A percentile compares a stretch with the other conserved stretches of the same genome.
These are phyloP conservation scores for Poa annua DNA, from an alignment of 176 grass and related monocot species.

Conservation along the genomic window DNA sequence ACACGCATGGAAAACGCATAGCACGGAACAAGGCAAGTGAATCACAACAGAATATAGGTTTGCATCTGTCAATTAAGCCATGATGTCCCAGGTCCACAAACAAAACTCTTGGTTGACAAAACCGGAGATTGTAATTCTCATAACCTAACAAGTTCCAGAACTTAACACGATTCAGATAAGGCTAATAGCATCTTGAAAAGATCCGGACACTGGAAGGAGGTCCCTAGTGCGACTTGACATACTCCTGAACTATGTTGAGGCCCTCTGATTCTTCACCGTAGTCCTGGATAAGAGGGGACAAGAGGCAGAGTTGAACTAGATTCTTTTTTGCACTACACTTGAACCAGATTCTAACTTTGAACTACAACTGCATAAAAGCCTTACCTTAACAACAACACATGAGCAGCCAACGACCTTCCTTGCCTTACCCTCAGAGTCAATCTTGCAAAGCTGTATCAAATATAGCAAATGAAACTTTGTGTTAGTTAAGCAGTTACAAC, in stretches of 20 bases:
- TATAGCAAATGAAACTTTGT: no score
- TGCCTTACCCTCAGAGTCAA: constrained; percentile 83
- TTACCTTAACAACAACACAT: constrained; percentile 81
- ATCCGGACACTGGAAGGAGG: background rate
- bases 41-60: no score
- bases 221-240: constrained; percentile 67
- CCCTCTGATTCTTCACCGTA: constrained; percentile 87
- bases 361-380: constrained; percentile 12
- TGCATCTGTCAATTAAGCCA: no score
- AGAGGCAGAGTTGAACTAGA: background rate
- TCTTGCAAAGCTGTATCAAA: constrained; percentile 60
- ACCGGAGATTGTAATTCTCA: background rate
- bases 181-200: background rate
- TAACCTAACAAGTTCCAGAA: background rate
- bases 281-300: constrained; percentile 47
- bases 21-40: no score
- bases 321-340: background rate
- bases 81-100: background rate
- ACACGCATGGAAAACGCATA: no score
- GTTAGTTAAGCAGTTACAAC: no score
- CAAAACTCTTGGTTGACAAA: background rate
- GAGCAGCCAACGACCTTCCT: constrained; percentile 92
- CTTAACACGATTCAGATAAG: background rate
- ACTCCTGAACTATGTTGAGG: constrained; percentile 88
- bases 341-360: constrained; percentile 33